A percentile compares a stretch with the other conserved stretches of the same genome.
Conservation (phyloP, 2,329 filamentous ascomycete species). For the Decorospora gaudefroyi region DNA sequence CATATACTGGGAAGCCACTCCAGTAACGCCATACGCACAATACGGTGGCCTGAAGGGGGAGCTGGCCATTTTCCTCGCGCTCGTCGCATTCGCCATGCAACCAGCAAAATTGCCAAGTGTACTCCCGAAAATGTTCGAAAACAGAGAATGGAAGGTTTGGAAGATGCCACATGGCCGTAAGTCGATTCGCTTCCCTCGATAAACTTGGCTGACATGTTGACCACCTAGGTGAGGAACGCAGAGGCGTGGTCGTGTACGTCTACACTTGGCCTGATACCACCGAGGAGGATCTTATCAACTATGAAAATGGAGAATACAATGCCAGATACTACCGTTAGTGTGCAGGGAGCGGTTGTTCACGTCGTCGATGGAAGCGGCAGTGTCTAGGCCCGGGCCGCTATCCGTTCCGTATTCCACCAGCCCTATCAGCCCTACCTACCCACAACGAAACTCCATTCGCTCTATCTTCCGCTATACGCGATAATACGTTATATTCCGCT, state of each 20-base stretch:
- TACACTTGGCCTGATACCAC: constrained; percentile 21
- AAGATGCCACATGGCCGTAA: constrained; percentile 18
- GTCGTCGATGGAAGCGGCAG: neutral
- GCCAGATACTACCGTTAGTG: constrained; percentile 29
- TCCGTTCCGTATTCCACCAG: neutral
- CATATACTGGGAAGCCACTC: constrained; percentile 17
- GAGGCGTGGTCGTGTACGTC: constrained; percentile 38
- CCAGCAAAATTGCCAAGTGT: constrained; percentile 8
- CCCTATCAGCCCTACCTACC: neutral
- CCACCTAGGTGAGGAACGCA: constrained; percentile 23
- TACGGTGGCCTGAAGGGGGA: constrained; percentile 35
- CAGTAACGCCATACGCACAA: neutral
- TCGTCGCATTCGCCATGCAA: constrained; percentile 35
- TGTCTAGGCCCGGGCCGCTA: constrained; percentile 18
- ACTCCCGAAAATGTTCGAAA: constrained; percentile 24
- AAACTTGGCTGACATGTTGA: neutral
- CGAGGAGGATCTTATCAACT: constrained; percentile 17
- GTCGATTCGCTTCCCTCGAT: constrained; percentile 1
- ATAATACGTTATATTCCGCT: neutral
- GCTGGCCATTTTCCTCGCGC: constrained; percentile 39
- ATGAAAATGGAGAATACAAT: constrained; percentile 23
- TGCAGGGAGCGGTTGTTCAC: neutral
- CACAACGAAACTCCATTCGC: neutral
- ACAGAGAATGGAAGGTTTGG: constrained; percentile 22
- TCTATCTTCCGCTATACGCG: neutral